Base-by-base conservation (phyloP, 305 asterid species). In the Solanum chacoense region DNA sequence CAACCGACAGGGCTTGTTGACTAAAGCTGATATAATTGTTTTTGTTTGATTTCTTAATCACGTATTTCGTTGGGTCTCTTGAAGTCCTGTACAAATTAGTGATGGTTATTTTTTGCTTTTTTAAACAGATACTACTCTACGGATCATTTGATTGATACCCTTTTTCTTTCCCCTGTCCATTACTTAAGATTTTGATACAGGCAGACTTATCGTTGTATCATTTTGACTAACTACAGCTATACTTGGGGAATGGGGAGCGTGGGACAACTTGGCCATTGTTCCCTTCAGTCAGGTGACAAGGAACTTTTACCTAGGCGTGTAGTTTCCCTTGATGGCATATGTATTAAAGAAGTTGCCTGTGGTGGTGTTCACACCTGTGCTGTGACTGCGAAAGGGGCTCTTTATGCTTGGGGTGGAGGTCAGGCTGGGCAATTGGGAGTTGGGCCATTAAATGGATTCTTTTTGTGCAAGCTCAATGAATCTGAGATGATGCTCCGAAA, bases 251-350 rank as follows among this genome's bases (percentile, higher is more conserved):
- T 95, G 20, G 99, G 99, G 89, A 96, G 94, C 91, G 92, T 95
- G 98, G 99, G 99, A 50, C 99, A 98, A 91, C 99, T 98, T 5
- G 99, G 99, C 84, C 99, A 96, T 88, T 94, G 95, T 90, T 98
- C 98, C 10, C 99, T 96, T 92, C 98, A 94, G 87, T 96, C 94
- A 34, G 94, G 94, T 29, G 97, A 96, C 90, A 96, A 95, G 91
- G 99, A 96, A 88, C 91, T 96, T 65, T 50, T 96, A 90, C 98
- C 99, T 67, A 92, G 99, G 92, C 98, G 95, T 67, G 98, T 96
- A 59, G 98, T 95, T 90, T 92, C 96, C 88, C 95, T 98, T 29
- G 94, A 98, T 35, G 98, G 98, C 69, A 90, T 91, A 75, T 85
- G 89, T 74, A 90, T 95, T 31, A 94, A 93, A 91, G 95, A 95